Evolutionary conservation across 805 yeast species (phyloP).

Genomic region (Suhomyces kilbournensis): DNA sequence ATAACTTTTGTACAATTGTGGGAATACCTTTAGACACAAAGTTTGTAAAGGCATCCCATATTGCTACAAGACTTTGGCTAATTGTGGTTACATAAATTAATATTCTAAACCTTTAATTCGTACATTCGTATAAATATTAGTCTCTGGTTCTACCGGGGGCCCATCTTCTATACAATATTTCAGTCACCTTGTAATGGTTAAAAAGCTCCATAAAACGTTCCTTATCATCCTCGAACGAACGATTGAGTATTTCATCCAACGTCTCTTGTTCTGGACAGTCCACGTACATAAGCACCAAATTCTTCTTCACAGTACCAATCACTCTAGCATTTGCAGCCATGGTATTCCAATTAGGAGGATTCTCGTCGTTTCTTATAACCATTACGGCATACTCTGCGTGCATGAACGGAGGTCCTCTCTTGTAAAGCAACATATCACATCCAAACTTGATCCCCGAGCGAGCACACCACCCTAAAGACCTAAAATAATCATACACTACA

Average conservation of each 20-base stretch:
- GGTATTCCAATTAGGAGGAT: slow-evolving; percentile 51
- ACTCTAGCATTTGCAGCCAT: slow-evolving; percentile 72
- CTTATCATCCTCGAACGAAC: slow-evolving; percentile 13
- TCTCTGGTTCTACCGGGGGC: slow-evolving; percentile 81
- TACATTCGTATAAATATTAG: slow-evolving; percentile 23
- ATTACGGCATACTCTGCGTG: slow-evolving; percentile 86
- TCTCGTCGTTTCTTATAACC: slow-evolving; percentile 41
- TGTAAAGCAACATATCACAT: slow-evolving; percentile 76
- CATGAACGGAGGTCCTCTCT: slow-evolving; percentile 90
- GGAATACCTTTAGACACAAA: no score
- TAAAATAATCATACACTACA: slow-evolving; percentile 78
- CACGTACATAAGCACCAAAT: slow-evolving; percentile 66
- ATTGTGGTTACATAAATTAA: no score
- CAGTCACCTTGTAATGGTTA: slow-evolving; percentile 51
- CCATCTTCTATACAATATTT: slow-evolving; percentile 77
- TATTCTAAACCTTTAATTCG: not conserved
- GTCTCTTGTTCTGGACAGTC: slow-evolving; percentile 45
- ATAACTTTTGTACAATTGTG: no score
- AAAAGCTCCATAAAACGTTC: slow-evolving; percentile 29
- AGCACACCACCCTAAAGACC: slow-evolving; percentile 93
- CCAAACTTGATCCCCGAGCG: slow-evolving; percentile 92
- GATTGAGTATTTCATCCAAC: slow-evolving; percentile 20
- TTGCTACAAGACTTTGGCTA: no score
- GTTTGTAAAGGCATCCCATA: no score
- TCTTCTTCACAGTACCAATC: slow-evolving; percentile 82